These are phyloP conservation scores for Paecilomyces dactylethromorphus DNA, from an alignment of 2,329 filamentous ascomycete species.

Conservation along the genomic window DNA sequence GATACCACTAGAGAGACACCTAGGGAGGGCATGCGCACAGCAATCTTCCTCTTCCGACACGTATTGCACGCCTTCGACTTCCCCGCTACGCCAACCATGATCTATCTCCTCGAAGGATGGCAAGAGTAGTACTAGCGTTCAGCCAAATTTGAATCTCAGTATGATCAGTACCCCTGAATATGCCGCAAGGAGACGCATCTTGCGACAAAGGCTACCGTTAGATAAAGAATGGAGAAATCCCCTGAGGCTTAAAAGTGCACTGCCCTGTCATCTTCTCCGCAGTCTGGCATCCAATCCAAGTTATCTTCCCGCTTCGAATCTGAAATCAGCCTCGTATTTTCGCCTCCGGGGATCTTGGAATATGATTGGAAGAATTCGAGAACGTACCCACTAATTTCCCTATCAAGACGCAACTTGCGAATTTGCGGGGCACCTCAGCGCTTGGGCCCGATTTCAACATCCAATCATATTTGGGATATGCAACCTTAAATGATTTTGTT, in stretches of 20 bases:
- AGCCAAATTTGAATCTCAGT: background rate
- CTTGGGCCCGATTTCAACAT: background rate
- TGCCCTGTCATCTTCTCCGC: background rate
- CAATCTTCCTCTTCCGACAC: background rate
- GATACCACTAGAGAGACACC: background rate
- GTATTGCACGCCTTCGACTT: conserved; percentile 1
- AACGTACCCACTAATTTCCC: background rate
- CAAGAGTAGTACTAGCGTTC: background rate
- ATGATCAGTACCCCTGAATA: background rate
- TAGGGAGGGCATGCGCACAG: background rate
- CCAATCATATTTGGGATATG: background rate
- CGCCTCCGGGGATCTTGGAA: background rate
- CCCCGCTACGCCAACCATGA: conserved; percentile 1
- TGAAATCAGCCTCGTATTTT: background rate
- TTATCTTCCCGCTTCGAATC: background rate
- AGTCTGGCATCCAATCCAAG: background rate
- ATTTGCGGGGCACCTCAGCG: background rate
- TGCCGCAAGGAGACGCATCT: background rate
- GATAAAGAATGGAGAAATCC: background rate
- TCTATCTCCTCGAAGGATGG: background rate
- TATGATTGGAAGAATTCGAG: background rate
- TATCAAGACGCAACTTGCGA: conserved; percentile 5
- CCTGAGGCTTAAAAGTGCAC: background rate
- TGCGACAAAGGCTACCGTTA: background rate
- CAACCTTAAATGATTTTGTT: background rate